Percentiles rank a stretch among this genome's conserved stretches.
phyloP scores from a whole-genome alignment of 371 early-diverging fungal species.

The Encephalitozoon intestinalis region DNA sequence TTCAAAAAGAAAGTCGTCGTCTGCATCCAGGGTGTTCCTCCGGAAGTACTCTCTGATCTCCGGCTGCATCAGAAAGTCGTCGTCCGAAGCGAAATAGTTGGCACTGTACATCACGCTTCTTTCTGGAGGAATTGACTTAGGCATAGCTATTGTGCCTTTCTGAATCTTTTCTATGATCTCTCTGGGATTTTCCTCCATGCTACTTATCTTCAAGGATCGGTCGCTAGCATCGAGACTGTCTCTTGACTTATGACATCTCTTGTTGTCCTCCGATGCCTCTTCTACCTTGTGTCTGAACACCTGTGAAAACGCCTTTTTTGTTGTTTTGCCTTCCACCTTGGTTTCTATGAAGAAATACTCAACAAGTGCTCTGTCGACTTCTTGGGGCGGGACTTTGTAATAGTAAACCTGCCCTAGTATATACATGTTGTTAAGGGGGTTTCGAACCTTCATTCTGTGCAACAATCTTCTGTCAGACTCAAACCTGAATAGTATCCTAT shows the following conservation, averaged over 20 bases:
- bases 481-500: conserved; percentile 69
- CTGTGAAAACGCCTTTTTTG: conserved; percentile 38
- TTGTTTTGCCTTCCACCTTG: background rate
- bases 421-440: conserved; percentile 70
- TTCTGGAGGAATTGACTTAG: background rate
- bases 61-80: conserved; percentile 69
- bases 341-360: conserved; percentile 55
- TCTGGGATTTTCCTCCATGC: background rate
- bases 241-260: conserved; percentile 19
- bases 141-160: background rate
- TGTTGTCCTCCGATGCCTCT: conserved; percentile 6
- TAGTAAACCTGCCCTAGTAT: conserved; percentile 70
- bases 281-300: conserved; percentile 13
- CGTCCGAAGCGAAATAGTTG: conserved; percentile 66
- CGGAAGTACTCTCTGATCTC: conserved; percentile 66
- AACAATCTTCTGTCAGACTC: conserved; percentile 62
- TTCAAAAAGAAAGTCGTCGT: conserved; percentile 68
- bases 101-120: conserved; percentile 52
- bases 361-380: conserved; percentile 55
- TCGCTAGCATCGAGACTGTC: conserved; percentile 37
- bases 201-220: background rate
- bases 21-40: conserved; percentile 65
- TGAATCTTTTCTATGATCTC: conserved; percentile 41
- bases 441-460: conserved; percentile 73
- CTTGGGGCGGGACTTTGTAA: conserved; percentile 60